These are phyloP conservation scores for Phytophthora melonis DNA, from an alignment of 352 stramenopile species.

Conservation along the genomic window DNA sequence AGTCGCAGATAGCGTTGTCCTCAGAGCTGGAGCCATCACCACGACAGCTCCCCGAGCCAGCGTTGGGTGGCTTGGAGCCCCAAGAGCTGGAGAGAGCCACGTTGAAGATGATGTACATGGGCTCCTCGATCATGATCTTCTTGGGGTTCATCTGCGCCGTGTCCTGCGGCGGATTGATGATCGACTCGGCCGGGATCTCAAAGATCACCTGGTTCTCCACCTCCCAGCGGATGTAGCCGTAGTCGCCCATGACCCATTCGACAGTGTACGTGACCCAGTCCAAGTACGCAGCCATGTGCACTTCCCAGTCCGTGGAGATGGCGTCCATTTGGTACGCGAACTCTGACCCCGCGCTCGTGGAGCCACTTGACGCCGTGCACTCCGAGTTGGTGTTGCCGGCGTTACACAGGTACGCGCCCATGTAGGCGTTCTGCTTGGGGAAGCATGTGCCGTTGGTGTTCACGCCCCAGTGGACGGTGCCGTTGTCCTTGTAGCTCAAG, in stretches of 20 bases:
- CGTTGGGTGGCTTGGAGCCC: constrained; percentile 67
- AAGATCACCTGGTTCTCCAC: constrained; percentile 88
- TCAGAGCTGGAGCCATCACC: constrained; percentile 44
- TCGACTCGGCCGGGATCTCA: constrained; percentile 75
- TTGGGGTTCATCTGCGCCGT: constrained; percentile 63
- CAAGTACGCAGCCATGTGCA: constrained; percentile 83
- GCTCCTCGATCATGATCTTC: constrained; percentile 94
- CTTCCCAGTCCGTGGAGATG: constrained; percentile 89
- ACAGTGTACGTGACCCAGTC: constrained; percentile 75
- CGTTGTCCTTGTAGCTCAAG: constrained; percentile 50
- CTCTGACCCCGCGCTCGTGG: constrained; percentile 18
- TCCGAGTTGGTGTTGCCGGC: constrained; percentile 46
- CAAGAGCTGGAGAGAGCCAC: constrained; percentile 92
- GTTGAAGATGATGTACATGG: constrained; percentile 96
- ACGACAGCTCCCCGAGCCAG: constrained; percentile 46
- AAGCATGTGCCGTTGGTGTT: constrained; percentile 70
- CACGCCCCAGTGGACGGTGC: constrained; percentile 54
- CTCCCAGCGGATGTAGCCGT: constrained; percentile 71
- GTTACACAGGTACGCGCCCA: constrained; percentile 59
- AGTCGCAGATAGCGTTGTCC: constrained; percentile 59
- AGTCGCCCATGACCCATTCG: constrained; percentile 67
- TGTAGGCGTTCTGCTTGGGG: constrained; percentile 66
- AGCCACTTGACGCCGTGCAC: constrained; percentile 38
- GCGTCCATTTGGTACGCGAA: constrained; percentile 92
- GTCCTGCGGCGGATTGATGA: constrained; percentile 65